Evolutionary conservation across 257 asterid species (phyloP).

Genomic region (Plantago ovata): DNA sequence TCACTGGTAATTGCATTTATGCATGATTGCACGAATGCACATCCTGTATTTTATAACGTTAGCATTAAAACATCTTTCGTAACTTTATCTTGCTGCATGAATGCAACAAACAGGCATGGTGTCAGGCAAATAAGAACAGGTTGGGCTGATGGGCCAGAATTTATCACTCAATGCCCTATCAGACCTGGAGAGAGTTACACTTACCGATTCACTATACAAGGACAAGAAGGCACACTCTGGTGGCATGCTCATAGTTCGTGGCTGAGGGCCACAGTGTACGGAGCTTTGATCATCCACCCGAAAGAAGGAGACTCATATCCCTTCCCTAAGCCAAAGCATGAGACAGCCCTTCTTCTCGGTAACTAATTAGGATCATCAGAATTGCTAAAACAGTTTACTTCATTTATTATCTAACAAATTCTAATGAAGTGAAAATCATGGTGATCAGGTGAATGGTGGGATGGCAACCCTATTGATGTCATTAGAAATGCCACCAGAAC

Average conservation of each 20-base stretch:
- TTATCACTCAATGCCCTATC: conserved; percentile 83
- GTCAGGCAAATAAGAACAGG: conserved; percentile 72
- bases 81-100: not conserved
- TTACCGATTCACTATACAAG: conserved; percentile 71
- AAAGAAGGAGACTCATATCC: conserved; percentile 65
- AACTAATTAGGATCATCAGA: conserved; percentile 1
- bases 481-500: conserved; percentile 67
- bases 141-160: conserved; percentile 95
- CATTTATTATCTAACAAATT: not conserved
- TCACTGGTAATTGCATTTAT: conserved; percentile 53
- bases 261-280: conserved; percentile 92
- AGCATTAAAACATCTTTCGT: not conserved
- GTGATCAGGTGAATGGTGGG: conserved; percentile 95
- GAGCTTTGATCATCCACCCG: conserved; percentile 71
- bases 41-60: not conserved
- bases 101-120: conserved; percentile 59
- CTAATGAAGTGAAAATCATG: not conserved
- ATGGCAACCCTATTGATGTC: conserved; percentile 77
- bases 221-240: conserved; percentile 95
- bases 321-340: conserved; percentile 67
- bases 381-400: not conserved
- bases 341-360: conserved; percentile 78
- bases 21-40: not conserved
- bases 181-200: conserved; percentile 78
- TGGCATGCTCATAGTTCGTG: conserved; percentile 99